Evolutionary conservation across 2,329 filamentous ascomycete species (phyloP).

Genomic region (Ceratocystis huliohia): DNA sequence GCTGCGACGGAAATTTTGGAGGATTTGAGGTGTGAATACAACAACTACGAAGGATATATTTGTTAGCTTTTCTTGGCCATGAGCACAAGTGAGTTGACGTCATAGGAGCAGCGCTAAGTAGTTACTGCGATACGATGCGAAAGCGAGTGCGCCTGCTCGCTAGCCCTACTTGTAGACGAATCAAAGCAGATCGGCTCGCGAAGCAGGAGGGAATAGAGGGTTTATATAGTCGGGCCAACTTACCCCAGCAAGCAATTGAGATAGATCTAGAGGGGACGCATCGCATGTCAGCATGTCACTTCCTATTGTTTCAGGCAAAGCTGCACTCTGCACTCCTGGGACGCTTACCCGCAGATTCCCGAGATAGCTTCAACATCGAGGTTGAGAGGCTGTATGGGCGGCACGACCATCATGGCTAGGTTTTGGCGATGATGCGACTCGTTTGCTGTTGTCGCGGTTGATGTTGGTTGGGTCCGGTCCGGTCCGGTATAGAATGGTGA

Average conservation of each 20-base stretch:
- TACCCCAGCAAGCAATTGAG: slow-evolving; percentile 82
- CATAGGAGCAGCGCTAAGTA: neutral
- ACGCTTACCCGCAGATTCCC: slow-evolving; percentile 68
- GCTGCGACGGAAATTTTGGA: slow-evolving; percentile 77
- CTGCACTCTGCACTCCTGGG: neutral
- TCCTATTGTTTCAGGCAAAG: neutral
- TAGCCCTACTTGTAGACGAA: neutral
- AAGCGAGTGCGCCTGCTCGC: neutral
- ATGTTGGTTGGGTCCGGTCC: neutral
- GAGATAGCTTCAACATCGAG: slow-evolving; percentile 83
- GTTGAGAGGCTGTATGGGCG: slow-evolving; percentile 45
- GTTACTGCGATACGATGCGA: neutral
- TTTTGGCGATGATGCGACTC: neutral
- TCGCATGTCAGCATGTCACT: neutral
- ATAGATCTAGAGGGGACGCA: slow-evolving; percentile 51
- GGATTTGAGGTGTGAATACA: slow-evolving; percentile 92
- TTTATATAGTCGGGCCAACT: neutral
- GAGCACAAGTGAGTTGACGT: neutral
- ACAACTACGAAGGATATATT: slow-evolving; percentile 43
- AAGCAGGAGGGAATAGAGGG: neutral
- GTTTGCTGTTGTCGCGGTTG: neutral
- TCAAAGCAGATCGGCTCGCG: neutral
- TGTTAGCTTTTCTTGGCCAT: neutral
- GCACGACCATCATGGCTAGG: slow-evolving; percentile 23
- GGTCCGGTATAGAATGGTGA: neutral